Conservation (phyloP, 495 filamentous ascomycete genomes). For the Pseudotulostoma volvatum region DNA sequence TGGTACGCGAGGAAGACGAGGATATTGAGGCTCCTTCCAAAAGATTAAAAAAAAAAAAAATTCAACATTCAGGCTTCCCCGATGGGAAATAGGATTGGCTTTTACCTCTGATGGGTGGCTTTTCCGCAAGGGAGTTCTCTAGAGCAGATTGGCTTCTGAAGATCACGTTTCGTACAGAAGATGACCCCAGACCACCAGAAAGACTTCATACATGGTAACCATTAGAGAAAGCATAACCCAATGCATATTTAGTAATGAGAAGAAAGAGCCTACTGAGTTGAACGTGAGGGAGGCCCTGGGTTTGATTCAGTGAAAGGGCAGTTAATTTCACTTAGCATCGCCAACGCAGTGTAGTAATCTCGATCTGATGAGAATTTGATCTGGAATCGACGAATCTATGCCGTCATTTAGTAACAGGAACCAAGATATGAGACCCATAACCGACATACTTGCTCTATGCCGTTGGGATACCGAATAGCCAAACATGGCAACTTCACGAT, state of each 20-base stretch:
- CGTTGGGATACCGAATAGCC: constrained; percentile 24
- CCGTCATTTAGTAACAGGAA: background rate
- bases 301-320: constrained; percentile 26
- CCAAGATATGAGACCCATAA: background rate
- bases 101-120: background rate
- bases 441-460: constrained; percentile 2
- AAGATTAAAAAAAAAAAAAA: too few species aligned
- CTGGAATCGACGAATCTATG: constrained; percentile 27
- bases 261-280: constrained; percentile 12
- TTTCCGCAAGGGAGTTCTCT: background rate
- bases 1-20: background rate
- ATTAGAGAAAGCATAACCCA: background rate
- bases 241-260: too few species aligned
- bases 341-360: constrained; percentile 24
- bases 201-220: background rate
- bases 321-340: constrained; percentile 22
- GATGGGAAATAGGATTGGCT: too few species aligned
- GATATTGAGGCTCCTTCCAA: too few species aligned
- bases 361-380: constrained; percentile 23
- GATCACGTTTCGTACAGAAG: background rate
- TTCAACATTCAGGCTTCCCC: too few species aligned
- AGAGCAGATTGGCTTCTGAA: background rate
- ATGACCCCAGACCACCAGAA: background rate
- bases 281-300: constrained; percentile 6
- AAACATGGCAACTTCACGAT: constrained; percentile 29